A percentile compares a stretch with the other conserved stretches of the same genome.
Evolutionary conservation across 1,284 basidiomycete genomes (phyloP).

Genomic region (Ceratobasidium sp.): DNA sequence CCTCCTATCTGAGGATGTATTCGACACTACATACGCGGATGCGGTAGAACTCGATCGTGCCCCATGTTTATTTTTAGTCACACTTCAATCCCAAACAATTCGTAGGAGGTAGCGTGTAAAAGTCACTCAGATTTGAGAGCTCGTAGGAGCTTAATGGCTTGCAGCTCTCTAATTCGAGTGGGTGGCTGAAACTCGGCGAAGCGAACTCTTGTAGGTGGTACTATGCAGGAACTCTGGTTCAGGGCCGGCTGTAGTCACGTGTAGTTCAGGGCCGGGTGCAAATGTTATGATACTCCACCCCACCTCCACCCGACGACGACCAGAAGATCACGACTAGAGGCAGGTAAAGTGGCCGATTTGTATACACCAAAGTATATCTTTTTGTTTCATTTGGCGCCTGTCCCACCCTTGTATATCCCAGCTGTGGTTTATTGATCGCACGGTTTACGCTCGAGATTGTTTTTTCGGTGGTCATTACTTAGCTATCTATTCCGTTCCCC

Average conservation of each 20-base stretch:
- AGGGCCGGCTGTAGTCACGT: slow-evolving; percentile 14
- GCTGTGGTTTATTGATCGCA: slow-evolving; percentile 43
- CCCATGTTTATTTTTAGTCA: too few relatives aligned
- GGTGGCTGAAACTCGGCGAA: too few relatives aligned
- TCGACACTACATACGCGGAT: too few relatives aligned
- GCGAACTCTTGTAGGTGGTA: not conserved
- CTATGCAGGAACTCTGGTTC: not conserved
- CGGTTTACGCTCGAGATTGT: slow-evolving; percentile 35
- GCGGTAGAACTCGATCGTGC: too few relatives aligned
- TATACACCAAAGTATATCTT: slow-evolving; percentile 16
- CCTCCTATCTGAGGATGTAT: too few relatives aligned
- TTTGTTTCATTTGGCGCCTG: not conserved
- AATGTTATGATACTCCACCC: not conserved
- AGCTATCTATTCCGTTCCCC: slow-evolving; percentile 44
- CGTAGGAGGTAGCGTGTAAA: too few relatives aligned
- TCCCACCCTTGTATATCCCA: slow-evolving; percentile 35
- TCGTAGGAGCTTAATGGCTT: too few relatives aligned
- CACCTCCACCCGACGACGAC: slow-evolving; percentile 13
- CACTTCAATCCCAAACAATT: too few relatives aligned
- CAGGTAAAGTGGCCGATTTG: slow-evolving; percentile 29
- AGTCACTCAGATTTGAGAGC: too few relatives aligned
- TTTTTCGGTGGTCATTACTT: slow-evolving; percentile 38
- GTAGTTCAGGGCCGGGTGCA: slow-evolving; percentile 30
- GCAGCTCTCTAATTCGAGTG: too few relatives aligned
- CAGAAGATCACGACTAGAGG: slow-evolving; percentile 14